Conservation (phyloP, 2,329 filamentous ascomycete species). For the Verticillium isaacii region DNA sequence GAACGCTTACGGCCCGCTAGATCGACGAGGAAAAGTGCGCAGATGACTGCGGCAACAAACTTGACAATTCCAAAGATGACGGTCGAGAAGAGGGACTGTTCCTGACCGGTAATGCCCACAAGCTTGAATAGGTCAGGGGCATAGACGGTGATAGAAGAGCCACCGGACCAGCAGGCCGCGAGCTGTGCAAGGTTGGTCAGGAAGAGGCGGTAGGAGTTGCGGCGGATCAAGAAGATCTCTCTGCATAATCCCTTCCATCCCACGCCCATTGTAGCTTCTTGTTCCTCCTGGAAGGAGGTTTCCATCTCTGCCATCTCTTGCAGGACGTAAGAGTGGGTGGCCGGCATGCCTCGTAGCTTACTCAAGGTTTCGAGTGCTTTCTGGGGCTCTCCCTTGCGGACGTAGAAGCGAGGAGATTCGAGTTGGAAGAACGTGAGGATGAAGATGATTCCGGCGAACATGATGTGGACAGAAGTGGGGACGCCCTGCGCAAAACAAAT, state of each 20-base stretch:
- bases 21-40: conserved; percentile 75
- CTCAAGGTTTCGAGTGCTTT: conserved; percentile 51
- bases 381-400: conserved; percentile 59
- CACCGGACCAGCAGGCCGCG: conserved; percentile 69
- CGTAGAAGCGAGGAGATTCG: conserved; percentile 67
- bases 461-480: conserved; percentile 63
- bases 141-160: conserved; percentile 71
- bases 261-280: conserved; percentile 61
- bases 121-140: conserved; percentile 69
- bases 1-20: conserved; percentile 70
- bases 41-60: conserved; percentile 59
- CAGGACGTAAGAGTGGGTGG: conserved; percentile 56
- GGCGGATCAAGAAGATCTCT: conserved; percentile 62
- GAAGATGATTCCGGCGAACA: conserved; percentile 70
- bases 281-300: conserved; percentile 61
- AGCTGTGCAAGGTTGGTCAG: conserved; percentile 65
- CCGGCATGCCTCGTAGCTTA: conserved; percentile 52
- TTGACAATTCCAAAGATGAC: conserved; percentile 75
- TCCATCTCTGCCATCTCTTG: conserved; percentile 62
- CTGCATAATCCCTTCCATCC: conserved; percentile 59
- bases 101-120: conserved; percentile 62
- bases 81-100: conserved; percentile 67
- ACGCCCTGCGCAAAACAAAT: conserved; percentile 34
- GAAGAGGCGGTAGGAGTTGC: conserved; percentile 70
- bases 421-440: conserved; percentile 62